Evolutionary conservation across 805 yeast species (phyloP), one percentile per base, ranked within the genome.

Genomic region (Dipodascus albidus): DNA sequence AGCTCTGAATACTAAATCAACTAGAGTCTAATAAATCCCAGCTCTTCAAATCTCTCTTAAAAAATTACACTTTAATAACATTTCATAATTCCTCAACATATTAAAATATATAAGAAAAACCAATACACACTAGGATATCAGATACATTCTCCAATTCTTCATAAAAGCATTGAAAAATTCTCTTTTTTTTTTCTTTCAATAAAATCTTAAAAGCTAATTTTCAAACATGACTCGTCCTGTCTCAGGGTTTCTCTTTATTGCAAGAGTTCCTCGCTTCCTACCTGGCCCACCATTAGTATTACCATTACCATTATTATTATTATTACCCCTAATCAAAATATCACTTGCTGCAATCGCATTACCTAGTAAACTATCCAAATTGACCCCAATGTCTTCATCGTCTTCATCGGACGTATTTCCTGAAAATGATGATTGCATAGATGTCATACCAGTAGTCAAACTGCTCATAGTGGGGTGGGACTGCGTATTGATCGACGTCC

Each of bases 261-360:
- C 11, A 6, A 27, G 11, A 6, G 33, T 27, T 27, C 33, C 33
- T 11, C 33, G 6, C 11, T 27, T 27, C 11, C 33, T 27, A 6
- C 33, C 33, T 27, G 33, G n/a, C n/a, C n/a, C n/a, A n/a, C n/a
- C n/a, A n/a, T n/a, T n/a, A n/a, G n/a, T n/a, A n/a, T n/a, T 27
- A 27, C 9, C 33, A 6, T 11, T 11, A 6, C 33, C 33, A 27
- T 27, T 27, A 6, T 6, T 27, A 27, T 27, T 27, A 27, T 27
- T 27, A 27, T 27, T 27, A 11, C 49, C 23, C 8, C 49, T 23
- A 23, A 47, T 47, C 49, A 47, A 14, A 14, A 47, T 47, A 22
- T 47, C 49, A 22, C 72, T 67, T 48, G 66, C 62, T 27, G 62
- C 60, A 49, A 69, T 63, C 51, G 63, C 51, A 50, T 50, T 50